Conservation (phyloP, 2,329 filamentous ascomycete species). For the Ceratocystis huliohia region DNA sequence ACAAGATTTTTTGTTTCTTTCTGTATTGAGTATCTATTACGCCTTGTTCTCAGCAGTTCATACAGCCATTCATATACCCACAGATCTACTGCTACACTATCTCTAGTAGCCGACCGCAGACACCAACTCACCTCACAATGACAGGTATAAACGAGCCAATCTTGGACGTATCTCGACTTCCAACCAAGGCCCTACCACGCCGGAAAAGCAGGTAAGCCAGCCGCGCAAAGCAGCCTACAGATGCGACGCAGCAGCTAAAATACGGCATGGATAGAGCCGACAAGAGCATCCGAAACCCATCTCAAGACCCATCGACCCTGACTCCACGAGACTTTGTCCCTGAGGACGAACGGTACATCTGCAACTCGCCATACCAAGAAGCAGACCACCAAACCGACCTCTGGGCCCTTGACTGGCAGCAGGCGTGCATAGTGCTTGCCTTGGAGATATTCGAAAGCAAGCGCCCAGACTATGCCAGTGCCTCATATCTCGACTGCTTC, state of each 20-base stretch:
- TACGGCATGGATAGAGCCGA: not conserved
- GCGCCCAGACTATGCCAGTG: slow-evolving; percentile 61
- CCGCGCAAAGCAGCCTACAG: not conserved
- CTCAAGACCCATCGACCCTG: not conserved
- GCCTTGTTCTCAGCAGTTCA: not conserved
- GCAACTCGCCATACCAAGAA: slow-evolving; percentile 66
- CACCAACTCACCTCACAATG: not conserved
- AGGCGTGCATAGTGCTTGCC: slow-evolving; percentile 58
- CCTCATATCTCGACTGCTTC: slow-evolving; percentile 59
- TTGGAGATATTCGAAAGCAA: slow-evolving; percentile 51
- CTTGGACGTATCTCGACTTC: not conserved
- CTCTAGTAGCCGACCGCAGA: not conserved
- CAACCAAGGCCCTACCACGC: not conserved
- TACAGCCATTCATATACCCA: not conserved
- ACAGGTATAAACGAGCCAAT: slow-evolving; percentile 1
- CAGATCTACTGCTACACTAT: not conserved
- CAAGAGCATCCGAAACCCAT: not conserved
- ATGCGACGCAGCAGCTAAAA: not conserved
- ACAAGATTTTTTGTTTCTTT: not conserved
- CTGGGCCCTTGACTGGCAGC: slow-evolving; percentile 49
- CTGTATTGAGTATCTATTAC: not conserved
- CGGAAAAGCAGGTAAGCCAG: not conserved
- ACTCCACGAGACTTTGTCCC: slow-evolving; percentile 12
- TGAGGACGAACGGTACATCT: slow-evolving; percentile 33
- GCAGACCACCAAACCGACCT: slow-evolving; percentile 61